Conservation (phyloP, 129 eudicot species). For the Flaveria linearis region DNA sequence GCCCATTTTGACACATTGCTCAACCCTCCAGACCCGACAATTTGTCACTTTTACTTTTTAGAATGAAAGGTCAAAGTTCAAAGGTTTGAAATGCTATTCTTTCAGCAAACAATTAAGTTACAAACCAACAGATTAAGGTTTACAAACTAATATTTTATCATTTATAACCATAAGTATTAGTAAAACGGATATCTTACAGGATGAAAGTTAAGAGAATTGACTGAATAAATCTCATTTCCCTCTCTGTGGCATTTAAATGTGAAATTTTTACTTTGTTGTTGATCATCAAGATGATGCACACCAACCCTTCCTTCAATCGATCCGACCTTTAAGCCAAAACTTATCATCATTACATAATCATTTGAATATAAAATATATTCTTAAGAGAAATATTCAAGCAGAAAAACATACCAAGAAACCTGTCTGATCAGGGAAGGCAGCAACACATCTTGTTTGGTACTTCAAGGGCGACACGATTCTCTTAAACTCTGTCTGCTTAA, state of each 20-base stretch:
- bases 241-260: constrained; percentile 97
- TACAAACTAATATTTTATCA: background rate
- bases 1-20: background rate
- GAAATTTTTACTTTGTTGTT: constrained; percentile 76
- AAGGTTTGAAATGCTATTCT: constrained; percentile 9
- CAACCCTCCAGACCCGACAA: constrained; percentile 3
- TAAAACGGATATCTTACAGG: constrained; percentile 62
- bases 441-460: constrained; percentile 95
- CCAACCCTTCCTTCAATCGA: constrained; percentile 99
- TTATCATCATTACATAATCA: constrained; percentile 17
- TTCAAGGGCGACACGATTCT: constrained; percentile 78
- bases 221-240: constrained; percentile 75
- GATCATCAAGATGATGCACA: constrained; percentile 91
- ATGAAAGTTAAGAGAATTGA: constrained; percentile 89
- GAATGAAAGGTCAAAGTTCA: constrained; percentile 12
- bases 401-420: constrained; percentile 75
- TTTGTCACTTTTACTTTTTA: background rate
- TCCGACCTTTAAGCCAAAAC: constrained; percentile 62
- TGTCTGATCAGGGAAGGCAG: constrained; percentile 96
- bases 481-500: constrained; percentile 73
- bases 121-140: constrained; percentile 11
- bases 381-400: background rate
- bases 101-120: constrained; percentile 22
- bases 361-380: background rate
- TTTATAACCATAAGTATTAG: background rate